Percentiles rank a stretch among this genome's conserved stretches.
Conservation (phyloP, 495 filamentous ascomycete species). For the Penicillium simplicissimum region DNA sequence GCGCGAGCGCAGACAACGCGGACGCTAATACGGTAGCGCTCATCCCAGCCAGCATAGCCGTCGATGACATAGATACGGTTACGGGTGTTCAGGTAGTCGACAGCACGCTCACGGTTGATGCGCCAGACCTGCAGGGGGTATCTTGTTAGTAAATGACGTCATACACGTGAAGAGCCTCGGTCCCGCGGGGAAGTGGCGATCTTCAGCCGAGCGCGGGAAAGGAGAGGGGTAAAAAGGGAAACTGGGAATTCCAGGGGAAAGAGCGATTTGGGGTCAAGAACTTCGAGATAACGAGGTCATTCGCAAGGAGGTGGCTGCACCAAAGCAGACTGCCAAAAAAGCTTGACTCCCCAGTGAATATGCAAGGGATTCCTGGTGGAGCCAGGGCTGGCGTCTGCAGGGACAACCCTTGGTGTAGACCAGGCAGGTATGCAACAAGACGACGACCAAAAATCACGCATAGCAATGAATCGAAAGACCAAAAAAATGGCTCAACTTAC, state of each 20-base stretch:
- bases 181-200: slow-evolving; percentile 16
- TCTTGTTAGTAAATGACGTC: slow-evolving; percentile 40
- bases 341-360: slow-evolving; percentile 31
- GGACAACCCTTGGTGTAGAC: slow-evolving; percentile 21
- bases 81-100: slow-evolving; percentile 98
- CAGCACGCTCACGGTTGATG: slow-evolving; percentile 97
- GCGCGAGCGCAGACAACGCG: slow-evolving; percentile 97
- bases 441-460: slow-evolving; percentile 25
- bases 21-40: slow-evolving; percentile 96
- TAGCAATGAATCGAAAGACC: slow-evolving; percentile 11
- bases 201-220: slow-evolving; percentile 4
- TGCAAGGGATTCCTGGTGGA: slow-evolving; percentile 21
- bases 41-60: slow-evolving; percentile 97
- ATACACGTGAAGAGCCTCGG: slow-evolving; percentile 34
- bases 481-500: slow-evolving; percentile 57
- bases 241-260: neutral
- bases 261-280: neutral
- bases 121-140: slow-evolving; percentile 78
- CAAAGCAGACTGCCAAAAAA: slow-evolving; percentile 30
- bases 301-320: slow-evolving; percentile 6
- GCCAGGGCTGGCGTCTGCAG: slow-evolving; percentile 32
- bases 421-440: slow-evolving; percentile 18
- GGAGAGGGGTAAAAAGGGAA: slow-evolving; percentile 18
- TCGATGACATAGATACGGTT: slow-evolving; percentile 99
- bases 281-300: neutral